Percentiles rank a stretch among this genome's conserved stretches.
Conservation (phyloP, 441 rosid genomes). For the Monsonia emarginata region DNA sequence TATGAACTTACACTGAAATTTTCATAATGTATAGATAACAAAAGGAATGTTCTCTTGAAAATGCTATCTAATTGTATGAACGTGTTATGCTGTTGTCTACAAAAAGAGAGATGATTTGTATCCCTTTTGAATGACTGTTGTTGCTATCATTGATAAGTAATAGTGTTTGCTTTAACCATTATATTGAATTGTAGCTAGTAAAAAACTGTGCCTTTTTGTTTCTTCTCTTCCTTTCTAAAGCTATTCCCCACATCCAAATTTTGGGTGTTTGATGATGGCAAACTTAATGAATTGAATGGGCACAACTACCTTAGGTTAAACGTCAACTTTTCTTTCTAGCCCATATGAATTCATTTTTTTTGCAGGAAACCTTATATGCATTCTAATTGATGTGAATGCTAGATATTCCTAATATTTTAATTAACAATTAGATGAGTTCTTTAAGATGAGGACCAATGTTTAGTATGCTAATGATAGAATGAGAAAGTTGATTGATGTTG, state of each 20-base stretch:
- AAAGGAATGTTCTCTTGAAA: background rate
- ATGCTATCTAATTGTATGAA: background rate
- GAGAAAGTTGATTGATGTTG: background rate
- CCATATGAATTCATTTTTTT: too few relatives aligned
- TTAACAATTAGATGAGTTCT: background rate
- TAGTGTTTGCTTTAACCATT: background rate
- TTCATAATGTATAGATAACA: background rate
- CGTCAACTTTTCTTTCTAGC: background rate
- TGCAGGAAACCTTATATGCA: background rate
- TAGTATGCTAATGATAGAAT: constrained; percentile 5
- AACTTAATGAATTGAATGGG: background rate
- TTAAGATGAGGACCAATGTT: background rate
- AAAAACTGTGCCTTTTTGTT: background rate
- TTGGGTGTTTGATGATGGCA: background rate
- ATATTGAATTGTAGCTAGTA: background rate
- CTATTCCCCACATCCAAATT: background rate
- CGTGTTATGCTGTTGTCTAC: background rate
- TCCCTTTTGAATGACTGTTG: background rate
- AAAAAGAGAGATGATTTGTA: background rate
- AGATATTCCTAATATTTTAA: background rate
- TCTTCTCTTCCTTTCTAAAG: background rate
- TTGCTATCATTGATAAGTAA: background rate
- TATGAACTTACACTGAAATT: background rate
- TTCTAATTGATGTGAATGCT: background rate
- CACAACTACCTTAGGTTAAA: background rate